A percentile compares a stretch with the other conserved stretches of the same genome.
Evolutionary conservation across 495 filamentous ascomycete species (phyloP).

Genomic region (Aspergillus steynii): DNA sequence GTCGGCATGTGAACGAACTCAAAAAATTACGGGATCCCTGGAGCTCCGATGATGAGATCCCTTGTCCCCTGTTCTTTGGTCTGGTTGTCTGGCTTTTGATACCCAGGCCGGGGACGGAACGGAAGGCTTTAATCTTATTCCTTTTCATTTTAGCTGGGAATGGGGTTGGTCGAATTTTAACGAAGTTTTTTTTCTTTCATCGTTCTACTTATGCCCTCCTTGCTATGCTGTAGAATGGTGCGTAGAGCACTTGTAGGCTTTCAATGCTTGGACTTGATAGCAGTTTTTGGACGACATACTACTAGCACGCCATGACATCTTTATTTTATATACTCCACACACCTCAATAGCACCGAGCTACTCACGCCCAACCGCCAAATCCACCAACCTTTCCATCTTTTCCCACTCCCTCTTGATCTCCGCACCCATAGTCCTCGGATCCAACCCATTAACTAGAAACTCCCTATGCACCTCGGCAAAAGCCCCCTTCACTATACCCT

Average conservation of each 20-base stretch:
- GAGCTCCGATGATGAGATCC: conserved; percentile 18
- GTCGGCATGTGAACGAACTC: conserved; percentile 42
- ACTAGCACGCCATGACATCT: too few relatives aligned
- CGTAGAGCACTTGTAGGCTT: too few relatives aligned
- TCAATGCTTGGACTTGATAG: too few relatives aligned
- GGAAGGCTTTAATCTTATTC: not conserved
- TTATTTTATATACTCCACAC: too few relatives aligned
- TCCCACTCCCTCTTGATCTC: conserved; percentile 35
- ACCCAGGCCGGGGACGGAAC: not conserved
- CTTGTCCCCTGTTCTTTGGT: conserved; percentile 1
- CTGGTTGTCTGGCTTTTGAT: conserved; percentile 5
- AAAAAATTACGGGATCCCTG: conserved; percentile 10
- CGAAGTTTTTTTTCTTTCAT: conserved; percentile 19
- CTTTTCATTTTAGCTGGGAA: conserved; percentile 5
- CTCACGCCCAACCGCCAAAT: conserved; percentile 27
- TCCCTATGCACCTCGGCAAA: conserved; percentile 37
- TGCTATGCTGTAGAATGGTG: not conserved
- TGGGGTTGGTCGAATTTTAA: conserved; percentile 20
- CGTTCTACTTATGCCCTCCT: not conserved
- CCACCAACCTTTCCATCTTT: conserved; percentile 36
- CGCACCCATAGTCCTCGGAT: conserved; percentile 27
- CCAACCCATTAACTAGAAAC: conserved; percentile 31
- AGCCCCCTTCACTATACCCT: conserved; percentile 27
- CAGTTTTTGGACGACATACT: too few relatives aligned
- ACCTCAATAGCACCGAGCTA: not conserved